Conservation (phyloP, 2,329 filamentous ascomycete species). For the Bipolaris victoriae region DNA sequence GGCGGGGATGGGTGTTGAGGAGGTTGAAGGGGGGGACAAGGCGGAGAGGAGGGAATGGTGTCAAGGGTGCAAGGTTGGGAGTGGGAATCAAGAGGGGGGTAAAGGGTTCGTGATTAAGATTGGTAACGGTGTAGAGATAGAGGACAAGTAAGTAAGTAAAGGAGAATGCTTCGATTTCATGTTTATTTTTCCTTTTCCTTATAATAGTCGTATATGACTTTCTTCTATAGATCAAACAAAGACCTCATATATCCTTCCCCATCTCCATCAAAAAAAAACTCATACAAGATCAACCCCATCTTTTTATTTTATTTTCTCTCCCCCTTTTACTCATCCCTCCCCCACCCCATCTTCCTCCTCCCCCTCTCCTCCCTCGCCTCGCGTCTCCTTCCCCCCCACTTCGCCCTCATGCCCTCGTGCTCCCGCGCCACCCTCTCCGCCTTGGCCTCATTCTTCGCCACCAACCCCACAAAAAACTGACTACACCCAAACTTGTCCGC, state of each 20-base stretch:
- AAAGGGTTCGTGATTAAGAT: slow-evolving; percentile 41
- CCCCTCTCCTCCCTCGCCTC: slow-evolving; percentile 66
- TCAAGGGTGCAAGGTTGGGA: slow-evolving; percentile 40
- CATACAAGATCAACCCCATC: no score
- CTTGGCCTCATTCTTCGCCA: slow-evolving; percentile 56
- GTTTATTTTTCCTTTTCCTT: no score
- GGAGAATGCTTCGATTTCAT: neutral
- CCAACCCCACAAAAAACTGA: slow-evolving; percentile 66
- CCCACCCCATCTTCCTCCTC: slow-evolving; percentile 67
- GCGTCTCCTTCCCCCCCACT: slow-evolving; percentile 66
- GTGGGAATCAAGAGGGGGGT: slow-evolving; percentile 13
- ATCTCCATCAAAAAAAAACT: no score
- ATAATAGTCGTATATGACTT: no score
- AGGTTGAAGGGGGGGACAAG: slow-evolving; percentile 45
- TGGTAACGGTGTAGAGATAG: slow-evolving; percentile 25
- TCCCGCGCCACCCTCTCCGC: slow-evolving; percentile 53
- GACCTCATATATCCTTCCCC: neutral
- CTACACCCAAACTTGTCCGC: slow-evolving; percentile 69
- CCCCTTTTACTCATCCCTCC: slow-evolving; percentile 56
- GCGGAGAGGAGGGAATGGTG: slow-evolving; percentile 44
- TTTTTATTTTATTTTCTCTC: no score
- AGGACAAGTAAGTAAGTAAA: neutral
- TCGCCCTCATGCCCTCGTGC: slow-evolving; percentile 61
- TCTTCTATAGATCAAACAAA: no score
- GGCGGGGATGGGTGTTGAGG: slow-evolving; percentile 46